Base-by-base conservation (phyloP, 495 filamentous ascomycete genomes). In the Hypoxylon fragiforme region DNA sequence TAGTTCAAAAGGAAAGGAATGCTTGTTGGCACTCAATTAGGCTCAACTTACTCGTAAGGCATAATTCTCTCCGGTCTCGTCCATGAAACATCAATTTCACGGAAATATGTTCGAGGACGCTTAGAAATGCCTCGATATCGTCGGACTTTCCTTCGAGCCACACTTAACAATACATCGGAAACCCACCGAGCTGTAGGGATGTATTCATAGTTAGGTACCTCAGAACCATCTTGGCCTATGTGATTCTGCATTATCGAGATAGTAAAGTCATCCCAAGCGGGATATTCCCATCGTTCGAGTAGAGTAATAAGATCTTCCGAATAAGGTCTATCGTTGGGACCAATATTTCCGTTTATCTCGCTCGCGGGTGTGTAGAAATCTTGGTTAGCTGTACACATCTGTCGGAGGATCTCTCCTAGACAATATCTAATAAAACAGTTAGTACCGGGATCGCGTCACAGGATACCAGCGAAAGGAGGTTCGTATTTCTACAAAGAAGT, bases 11-110 rank as follows among this genome's bases (percentile, higher is more conserved):
- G 31, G n/a, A 34, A n/a, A 8, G 7, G 31, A 34, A 7, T 34
- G 24, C 31, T 8, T 34, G n/a, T n/a, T 8, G 12, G 31, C 12
- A n/a, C 3, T 34, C 12, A n/a, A 7, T 8, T 3, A 7, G 31
- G 31, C 9, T 28, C 18, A 16, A 50, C 38, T 41, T 42, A 50
- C 47, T 12, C 16, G 22, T 22, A 42, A 22, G 47, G 47, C 47
- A 50, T 50, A 15, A 42, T 8, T 18, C 7, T 14, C 6, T 42
- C 6, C 9, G 47, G 47, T 42, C 30, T 32, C 47, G 47, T 50
- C 47, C 47, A 50, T 15, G 47, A 50, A 1, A 50, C 47, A 24
- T 50, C 47, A 2, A 50, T 14, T 16, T 8, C 15, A 26, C 8
- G 11, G 38, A 34, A 42, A 42, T 50, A 50, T 1, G 16, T 28